Conservation (phyloP, 345 rosid species). For the Orychophragmus violaceus region DNA sequence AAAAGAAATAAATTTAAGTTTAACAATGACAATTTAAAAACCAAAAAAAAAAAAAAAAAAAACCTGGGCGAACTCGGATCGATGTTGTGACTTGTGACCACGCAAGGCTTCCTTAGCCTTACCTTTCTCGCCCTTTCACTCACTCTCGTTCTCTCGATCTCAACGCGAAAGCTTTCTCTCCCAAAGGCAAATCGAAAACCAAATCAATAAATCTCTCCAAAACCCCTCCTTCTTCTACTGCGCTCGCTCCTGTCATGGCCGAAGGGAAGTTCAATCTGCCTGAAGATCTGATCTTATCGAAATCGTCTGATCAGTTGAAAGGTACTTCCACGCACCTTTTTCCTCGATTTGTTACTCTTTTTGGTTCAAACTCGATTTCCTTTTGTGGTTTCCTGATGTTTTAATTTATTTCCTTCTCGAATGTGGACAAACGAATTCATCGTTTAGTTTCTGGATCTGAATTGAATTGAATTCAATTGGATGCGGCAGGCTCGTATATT, state of each 20-base stretch:
- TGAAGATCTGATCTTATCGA: slow-evolving; percentile 68
- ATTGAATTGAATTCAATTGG: too few species aligned
- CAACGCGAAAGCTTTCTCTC: slow-evolving; percentile 13
- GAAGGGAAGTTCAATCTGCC: slow-evolving; percentile 75
- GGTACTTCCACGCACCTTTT: too few species aligned
- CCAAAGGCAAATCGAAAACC: slow-evolving; percentile 30
- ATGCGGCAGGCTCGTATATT: neutral
- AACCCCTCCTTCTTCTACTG: neutral
- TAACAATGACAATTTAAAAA: too few species aligned
- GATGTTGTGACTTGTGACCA: neutral
- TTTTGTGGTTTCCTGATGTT: too few species aligned
- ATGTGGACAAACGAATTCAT: neutral
- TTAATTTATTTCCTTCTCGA: too few species aligned
- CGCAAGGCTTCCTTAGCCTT: slow-evolving; percentile 25
- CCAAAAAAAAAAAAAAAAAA: too few species aligned
- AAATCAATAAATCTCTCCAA: slow-evolving; percentile 3
- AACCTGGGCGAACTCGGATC: neutral
- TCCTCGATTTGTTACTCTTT: too few species aligned
- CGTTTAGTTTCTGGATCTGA: slow-evolving; percentile 19
- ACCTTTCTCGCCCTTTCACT: neutral
- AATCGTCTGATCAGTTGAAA: slow-evolving; percentile 57
- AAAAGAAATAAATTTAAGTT: too few species aligned
- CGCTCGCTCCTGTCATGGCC: slow-evolving; percentile 47
- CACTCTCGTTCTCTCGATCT: slow-evolving; percentile 10
- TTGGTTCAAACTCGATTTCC: too few species aligned